Evolutionary conservation across 495 filamentous ascomycete genomes (phyloP), one percentile per base, ranked within the genome.

Genomic region (Echria macrotheca): DNA sequence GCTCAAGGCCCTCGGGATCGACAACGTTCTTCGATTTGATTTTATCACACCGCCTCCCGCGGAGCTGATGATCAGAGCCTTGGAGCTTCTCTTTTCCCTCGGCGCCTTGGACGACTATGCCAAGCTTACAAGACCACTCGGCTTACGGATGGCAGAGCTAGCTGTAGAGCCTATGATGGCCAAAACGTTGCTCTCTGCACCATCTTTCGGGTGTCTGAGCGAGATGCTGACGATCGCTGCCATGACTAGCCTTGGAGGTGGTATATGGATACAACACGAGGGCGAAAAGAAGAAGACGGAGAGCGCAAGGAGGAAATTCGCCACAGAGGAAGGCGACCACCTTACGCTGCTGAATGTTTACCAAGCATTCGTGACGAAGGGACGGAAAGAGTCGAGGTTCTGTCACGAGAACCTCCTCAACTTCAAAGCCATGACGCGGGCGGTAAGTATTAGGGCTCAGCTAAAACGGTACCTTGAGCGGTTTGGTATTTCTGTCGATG

Each of bases 151-250:
- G 89, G 93, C 94, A 6, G 94, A 97, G 66, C 75, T 99, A 50
- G 85, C 91, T 0, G 80, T 97, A 12, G 90, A 96, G 55, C 94
- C 94, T 1, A 96, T 96, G 91, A 91, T 96, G 82, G 87, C 82
- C 11, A 95, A 91, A 65, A 89, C 87, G 5, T 77, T 96, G 7
- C 80, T 96, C 12, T 79, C 81, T n/a, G 87, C 88, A 1, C 69
- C 81, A 2, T 70, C 73, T 12, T 93, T 95, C 65, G 74, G 74
- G 23, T 96, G 91, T 59, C 65, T 90, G 23, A 85, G 82, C 58
- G 91, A 96, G 65, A 85, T 96, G 18, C 72, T 99, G 12, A 84
- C 83, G 5, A 95, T 97, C 56, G 91, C 94, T 22, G 90, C 93
- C 28, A 97, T 99, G 94, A 87, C 87, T 26, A 93, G 83, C 56